Base-by-base conservation (phyloP, 345 rosid species). In the Gossypium stocksii region DNA sequence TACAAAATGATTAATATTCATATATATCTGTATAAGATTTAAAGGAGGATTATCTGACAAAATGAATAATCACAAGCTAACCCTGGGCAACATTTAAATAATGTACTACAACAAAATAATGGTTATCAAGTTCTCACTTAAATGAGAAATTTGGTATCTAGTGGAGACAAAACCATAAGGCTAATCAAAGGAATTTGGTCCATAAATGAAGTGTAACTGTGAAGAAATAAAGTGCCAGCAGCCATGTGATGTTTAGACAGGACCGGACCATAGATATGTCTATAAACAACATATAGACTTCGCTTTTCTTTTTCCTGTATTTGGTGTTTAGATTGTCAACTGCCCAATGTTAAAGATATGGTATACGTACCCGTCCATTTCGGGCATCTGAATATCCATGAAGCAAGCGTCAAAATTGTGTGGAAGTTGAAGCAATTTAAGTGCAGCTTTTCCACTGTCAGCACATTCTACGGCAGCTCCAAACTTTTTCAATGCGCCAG, bases 361-460 rank as follows among this genome's bases (percentile, higher is more conserved):
- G 2, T 59, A 19, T 41, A 46, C 88, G 74, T 83, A 94, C 98
- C 99, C 99, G 70, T 95, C 99, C 99, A 95, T 95, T 77, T 91
- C 98, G 2, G 99, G 99, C 99, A 95, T 95, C 77, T 95, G 99
- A 74, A 95, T 93, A 70, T 95, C 99, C 99, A 95, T 95, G 83
- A 95, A 95, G 85, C 99, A 95, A 38, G 99, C 99, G 83, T 95
- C 98, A 23, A 90, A 93, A 59, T 5, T 52, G 66, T 95, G 99
- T 14, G 99, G 97, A 60, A 86, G 79, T 73, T 89, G 85, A 82
- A 95, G 99, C 84, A 89, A 75, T 23, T 72, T 73, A 61, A 95
- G 64, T 12, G 99, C 99, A 81, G 85, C 87, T 82, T 89, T 87
- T 59, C 98, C 99, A 65, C 98, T 91, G 52, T 83, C 92, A 17